Base-by-base conservation (phyloP, 768 basidiomycete genomes). In the Russula foetens region DNA sequence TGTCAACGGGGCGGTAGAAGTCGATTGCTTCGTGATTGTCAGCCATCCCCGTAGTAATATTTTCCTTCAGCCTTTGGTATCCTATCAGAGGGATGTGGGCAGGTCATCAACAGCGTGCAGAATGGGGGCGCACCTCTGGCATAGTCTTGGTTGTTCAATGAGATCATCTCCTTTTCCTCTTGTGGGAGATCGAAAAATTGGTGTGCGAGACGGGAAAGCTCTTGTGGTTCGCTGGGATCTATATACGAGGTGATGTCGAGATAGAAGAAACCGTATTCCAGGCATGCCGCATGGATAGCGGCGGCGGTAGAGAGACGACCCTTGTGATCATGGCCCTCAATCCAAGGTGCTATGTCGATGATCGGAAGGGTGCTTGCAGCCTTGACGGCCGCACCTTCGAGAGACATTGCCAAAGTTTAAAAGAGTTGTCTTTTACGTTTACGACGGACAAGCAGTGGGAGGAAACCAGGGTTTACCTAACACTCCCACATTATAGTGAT, bases 191-290 rank as follows among this genome's bases (percentile, higher is more conserved):
- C 66, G 67, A 95, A 95, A 76, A 96, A 96, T 53, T 81, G 74
- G 26, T 82, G 76, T 1, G 84, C 92, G 2, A 92, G 76, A 8
- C 73, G 73, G 0, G 81, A 71, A 7, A 94, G 79, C 63, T 86
- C 82, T 45, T 85, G 83, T 11, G 85, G 79, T 66, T 92, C 86
- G 0, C 75, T 68, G 0, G 73, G 73, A 38, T 84, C 75, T 15
- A 86, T 72, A 64, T 77, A 88, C 4, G 77, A 73, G 2, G 83
- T 80, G 47, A 92, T 75, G 62, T 92, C 81, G 48, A 94, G 76
- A 72, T 95, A 96, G 75, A 96, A 94, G 79, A 96, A 96, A 0
- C 93, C 93, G 57, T 83, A 90, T 56, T 88, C 75, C 23, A 88
- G 68, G 67, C 90, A 91, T 8, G 91, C 90, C 0, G 73, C 69